A percentile compares a stretch with the other conserved stretches of the same genome.
These are phyloP conservation scores for Stellera chamaejasme DNA, from an alignment of 345 rosid genomes.

Conservation along the genomic window DNA sequence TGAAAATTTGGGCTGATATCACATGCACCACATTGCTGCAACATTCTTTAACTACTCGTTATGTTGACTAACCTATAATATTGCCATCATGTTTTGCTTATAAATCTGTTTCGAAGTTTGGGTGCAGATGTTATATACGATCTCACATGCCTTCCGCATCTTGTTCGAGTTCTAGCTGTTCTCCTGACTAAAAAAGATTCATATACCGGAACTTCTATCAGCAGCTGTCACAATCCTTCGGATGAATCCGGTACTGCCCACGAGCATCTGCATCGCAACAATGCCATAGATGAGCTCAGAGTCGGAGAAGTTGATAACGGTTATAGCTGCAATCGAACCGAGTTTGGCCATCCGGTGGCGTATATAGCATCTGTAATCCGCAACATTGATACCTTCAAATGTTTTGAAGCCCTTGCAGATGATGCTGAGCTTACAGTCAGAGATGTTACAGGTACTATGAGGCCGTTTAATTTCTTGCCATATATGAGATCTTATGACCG, in stretches of 20 bases:
- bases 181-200: constrained; percentile 32
- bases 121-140: constrained; percentile 85
- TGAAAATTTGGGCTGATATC: too few relatives aligned
- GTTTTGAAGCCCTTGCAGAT: constrained; percentile 41
- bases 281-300: too few relatives aligned
- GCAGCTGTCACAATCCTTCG: not conserved
- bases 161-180: constrained; percentile 45
- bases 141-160: constrained; percentile 63
- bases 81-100: not conserved
- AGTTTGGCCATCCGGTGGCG: constrained; percentile 28
- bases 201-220: constrained; percentile 10
- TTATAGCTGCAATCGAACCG: constrained; percentile 5
- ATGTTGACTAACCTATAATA: not conserved
- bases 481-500: constrained; percentile 55
- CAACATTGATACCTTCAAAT: constrained; percentile 48
- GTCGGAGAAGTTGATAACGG: not conserved
- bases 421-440: constrained; percentile 35
- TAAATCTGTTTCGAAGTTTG: constrained; percentile 30
- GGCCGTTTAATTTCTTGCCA: constrained; percentile 49
- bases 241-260: constrained; percentile 4
- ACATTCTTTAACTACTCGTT: not conserved
- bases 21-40: too few relatives aligned
- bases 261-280: not conserved
- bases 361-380: constrained; percentile 77
- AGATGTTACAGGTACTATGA: constrained; percentile 40